These are phyloP conservation scores for Diaporthe destruens DNA, from an alignment of 2,329 filamentous ascomycete species.

Conservation along the genomic window DNA sequence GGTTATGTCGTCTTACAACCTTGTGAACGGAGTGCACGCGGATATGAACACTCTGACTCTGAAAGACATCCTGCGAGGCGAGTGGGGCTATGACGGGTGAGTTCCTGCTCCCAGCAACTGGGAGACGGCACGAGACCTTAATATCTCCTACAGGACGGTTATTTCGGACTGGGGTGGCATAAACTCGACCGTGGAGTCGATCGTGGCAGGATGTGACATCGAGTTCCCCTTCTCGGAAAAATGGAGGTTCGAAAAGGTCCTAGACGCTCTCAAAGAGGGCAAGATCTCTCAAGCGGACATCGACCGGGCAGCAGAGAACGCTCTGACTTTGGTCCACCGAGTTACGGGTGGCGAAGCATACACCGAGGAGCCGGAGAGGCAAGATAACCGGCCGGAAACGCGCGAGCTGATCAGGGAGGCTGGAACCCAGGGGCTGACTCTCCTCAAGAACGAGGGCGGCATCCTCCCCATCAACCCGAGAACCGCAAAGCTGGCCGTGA, in stretches of 20 bases:
- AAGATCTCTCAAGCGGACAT: constrained; percentile 62
- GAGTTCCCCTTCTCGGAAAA: constrained; percentile 70
- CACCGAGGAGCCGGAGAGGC: constrained; percentile 67
- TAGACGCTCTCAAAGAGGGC: constrained; percentile 64
- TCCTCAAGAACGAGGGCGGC: constrained; percentile 72
- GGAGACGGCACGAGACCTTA: constrained; percentile 41
- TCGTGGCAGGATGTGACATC: constrained; percentile 68
- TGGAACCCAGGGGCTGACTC: constrained; percentile 71
- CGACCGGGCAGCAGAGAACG: constrained; percentile 70
- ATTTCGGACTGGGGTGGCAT: constrained; percentile 71
- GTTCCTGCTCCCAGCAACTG: constrained; percentile 40
- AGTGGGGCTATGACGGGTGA: constrained; percentile 73
- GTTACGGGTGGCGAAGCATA: constrained; percentile 72
- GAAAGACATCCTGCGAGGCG: constrained; percentile 69
- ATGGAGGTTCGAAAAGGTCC: constrained; percentile 68
- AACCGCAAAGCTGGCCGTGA: constrained; percentile 72
- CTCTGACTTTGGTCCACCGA: constrained; percentile 70
- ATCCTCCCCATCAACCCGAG: constrained; percentile 70
- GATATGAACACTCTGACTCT: constrained; percentile 68
- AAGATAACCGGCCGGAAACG: constrained; percentile 69
- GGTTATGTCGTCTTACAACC: constrained; percentile 77
- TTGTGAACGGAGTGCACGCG: constrained; percentile 73
- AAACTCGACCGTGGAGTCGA: constrained; percentile 68
- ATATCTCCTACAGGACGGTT: constrained; percentile 57
- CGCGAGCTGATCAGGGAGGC: constrained; percentile 70